Base-by-base conservation (phyloP, 23 red algal species). In the Gracilaria vermiculophylla region DNA sequence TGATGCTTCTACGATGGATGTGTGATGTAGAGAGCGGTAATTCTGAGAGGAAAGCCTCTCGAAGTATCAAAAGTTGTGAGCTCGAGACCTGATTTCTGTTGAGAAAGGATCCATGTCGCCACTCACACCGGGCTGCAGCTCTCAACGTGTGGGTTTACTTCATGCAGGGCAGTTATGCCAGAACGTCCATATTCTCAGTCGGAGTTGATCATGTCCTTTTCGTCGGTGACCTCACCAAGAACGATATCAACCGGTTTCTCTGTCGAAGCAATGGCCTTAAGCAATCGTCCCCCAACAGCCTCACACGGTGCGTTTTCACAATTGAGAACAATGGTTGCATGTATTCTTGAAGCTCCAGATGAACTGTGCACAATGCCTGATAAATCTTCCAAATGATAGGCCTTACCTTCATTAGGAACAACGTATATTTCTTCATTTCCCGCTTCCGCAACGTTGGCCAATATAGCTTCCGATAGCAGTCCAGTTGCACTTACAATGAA, bases 271-370 rank as follows among this genome's bases (percentile, higher is more conserved):
- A 79, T 79, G 75, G 51, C 75, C 37, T 51, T 55, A 2, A 32
- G 35, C 51, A 79, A 31, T 1, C 75, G 75, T 40, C 75, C 75
- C 1, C 75, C 75, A 8, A 60, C 47, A 4, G 75, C 49, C 27
- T 79, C 75, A 43, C 75, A 79, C 15, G 75, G 75, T 25, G 47
- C 50, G 2, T 56, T 25, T 57, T 51, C 35, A 31, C 75, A 79
- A 27, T 79, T 79, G 24, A 57, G 75, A 36, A 79, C 51, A 44
- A 79, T 42, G 4, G 75, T 60, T 4, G 75, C 75, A 60, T 79
- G 50, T 24, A 79, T 60, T 79, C 75, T 55, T 42, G 53, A 55
- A 57, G 49, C 42, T 19, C 49, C 53, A 21, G 37, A 5, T 33
- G 32, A 5, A 24, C 23, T 3, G 19, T 79, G 56, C 25, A 79